Percentiles rank a stretch among this genome's conserved stretches.
Conservation (phyloP, 768 basidiomycete genomes). For the Tubosaeta brunneosetosa region DNA sequence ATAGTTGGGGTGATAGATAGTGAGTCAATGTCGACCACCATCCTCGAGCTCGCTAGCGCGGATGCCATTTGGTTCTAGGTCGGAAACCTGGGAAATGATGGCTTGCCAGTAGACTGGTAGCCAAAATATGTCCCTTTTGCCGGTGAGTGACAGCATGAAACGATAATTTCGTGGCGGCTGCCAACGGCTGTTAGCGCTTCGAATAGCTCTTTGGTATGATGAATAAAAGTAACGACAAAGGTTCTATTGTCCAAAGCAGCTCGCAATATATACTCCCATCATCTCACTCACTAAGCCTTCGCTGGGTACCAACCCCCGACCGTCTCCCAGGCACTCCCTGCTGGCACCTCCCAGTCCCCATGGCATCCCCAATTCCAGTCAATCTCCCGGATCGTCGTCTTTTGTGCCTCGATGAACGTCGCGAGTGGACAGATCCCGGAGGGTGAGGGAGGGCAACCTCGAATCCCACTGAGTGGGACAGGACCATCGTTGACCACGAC, state of each 20-base stretch:
- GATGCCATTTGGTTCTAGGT: too few relatives aligned
- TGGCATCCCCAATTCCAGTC: slow-evolving; percentile 76
- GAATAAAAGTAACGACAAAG: not conserved
- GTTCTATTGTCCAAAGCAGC: not conserved
- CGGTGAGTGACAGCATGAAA: too few relatives aligned
- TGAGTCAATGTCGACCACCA: too few relatives aligned
- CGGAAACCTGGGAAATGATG: too few relatives aligned
- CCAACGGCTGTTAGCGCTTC: not conserved
- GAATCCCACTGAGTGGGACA: slow-evolving; percentile 71
- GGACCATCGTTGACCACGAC: slow-evolving; percentile 87
- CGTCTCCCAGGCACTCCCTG: slow-evolving; percentile 67
- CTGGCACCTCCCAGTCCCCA: slow-evolving; percentile 70
- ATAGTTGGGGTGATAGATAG: too few relatives aligned
- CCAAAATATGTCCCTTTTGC: too few relatives aligned
- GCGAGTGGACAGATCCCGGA: slow-evolving; percentile 71
- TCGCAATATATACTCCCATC: not conserved
- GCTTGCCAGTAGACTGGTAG: too few relatives aligned
- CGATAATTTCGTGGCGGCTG: too few relatives aligned
- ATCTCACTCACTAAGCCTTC: not conserved
- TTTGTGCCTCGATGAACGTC: slow-evolving; percentile 66
- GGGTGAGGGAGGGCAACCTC: slow-evolving; percentile 59
- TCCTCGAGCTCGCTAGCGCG: too few relatives aligned
- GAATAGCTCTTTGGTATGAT: not conserved
- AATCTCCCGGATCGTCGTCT: slow-evolving; percentile 56
- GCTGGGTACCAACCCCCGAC: slow-evolving; percentile 24